A percentile compares a stretch with the other conserved stretches of the same genome.
Conservation (phyloP, 148 eudicot genomes). For the Arctostaphylos glauca region DNA sequence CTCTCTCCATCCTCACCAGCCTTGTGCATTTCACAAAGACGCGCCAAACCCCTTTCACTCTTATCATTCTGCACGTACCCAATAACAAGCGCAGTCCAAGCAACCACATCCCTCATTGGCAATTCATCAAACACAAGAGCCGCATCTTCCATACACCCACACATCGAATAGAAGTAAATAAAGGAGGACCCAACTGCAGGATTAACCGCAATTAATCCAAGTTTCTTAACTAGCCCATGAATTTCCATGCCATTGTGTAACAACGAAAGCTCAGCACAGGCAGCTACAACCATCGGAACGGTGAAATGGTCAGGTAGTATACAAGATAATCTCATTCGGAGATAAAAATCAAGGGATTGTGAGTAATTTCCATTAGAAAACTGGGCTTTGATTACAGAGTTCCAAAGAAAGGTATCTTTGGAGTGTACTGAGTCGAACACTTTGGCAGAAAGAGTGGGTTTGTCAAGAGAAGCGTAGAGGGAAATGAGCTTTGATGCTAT, state of each 20-base stretch:
- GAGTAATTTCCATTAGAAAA: conserved; percentile 45
- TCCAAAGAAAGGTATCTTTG: conserved; percentile 66
- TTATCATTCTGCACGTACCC: conserved; percentile 73
- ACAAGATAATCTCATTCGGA: conserved; percentile 41
- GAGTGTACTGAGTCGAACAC: conserved; percentile 41
- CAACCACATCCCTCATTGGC: conserved; percentile 44
- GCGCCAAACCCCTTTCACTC: conserved; percentile 49
- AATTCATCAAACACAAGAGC: conserved; percentile 52
- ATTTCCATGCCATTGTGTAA: conserved; percentile 31
- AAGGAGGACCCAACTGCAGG: conserved; percentile 62
- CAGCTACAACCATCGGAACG: conserved; percentile 58
- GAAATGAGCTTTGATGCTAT: conserved; percentile 71
- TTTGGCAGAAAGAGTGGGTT: conserved; percentile 34
- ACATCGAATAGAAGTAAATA: conserved; percentile 63
- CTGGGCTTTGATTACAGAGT: conserved; percentile 61
- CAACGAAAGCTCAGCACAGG: conserved; percentile 50
- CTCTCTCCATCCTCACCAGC: conserved; percentile 35
- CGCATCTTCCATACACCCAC: conserved; percentile 51
- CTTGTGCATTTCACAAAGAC: conserved; percentile 56
- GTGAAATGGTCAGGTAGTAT: conserved; percentile 49
- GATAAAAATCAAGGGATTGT: conserved; percentile 39
- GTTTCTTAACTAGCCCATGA: conserved; percentile 54
- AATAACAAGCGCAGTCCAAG: conserved; percentile 65
- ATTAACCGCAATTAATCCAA: conserved; percentile 39
- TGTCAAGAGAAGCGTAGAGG: conserved; percentile 34